Conservation (phyloP, 1,139 yeast genomes). For the Pichia norvegensis region DNA sequence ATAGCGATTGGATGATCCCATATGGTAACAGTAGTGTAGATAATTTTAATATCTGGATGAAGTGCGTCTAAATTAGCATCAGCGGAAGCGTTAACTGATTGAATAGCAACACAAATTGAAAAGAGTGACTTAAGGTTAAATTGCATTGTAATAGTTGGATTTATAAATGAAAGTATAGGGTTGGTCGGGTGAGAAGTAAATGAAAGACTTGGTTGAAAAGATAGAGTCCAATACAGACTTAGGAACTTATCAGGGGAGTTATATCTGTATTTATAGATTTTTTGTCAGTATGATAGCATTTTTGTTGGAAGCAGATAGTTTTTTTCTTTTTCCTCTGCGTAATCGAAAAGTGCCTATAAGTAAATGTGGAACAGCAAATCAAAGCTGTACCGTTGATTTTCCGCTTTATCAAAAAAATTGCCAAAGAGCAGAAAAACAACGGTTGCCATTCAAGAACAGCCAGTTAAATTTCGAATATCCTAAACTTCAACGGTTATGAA, state of each 20-base stretch:
- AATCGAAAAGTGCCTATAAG: background rate
- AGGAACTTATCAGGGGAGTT: too few species aligned
- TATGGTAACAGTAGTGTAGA: conserved; percentile 5
- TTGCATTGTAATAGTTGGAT: conserved; percentile 1
- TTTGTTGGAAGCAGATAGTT: background rate
- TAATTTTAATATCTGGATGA: conserved; percentile 1
- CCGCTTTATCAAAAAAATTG: background rate
- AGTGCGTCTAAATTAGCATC: background rate
- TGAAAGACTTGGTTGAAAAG: too few species aligned
- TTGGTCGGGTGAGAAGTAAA: background rate
- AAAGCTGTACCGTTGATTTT: background rate
- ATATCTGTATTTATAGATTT: too few species aligned
- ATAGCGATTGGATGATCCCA: conserved; percentile 1
- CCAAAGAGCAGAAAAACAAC: background rate
- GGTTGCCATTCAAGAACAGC: background rate
- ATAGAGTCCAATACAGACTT: too few species aligned
- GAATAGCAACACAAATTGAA: conserved; percentile 1
- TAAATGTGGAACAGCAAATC: background rate
- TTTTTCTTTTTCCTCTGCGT: background rate
- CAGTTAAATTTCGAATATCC: background rate
- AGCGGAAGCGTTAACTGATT: background rate
- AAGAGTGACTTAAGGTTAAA: conserved; percentile 7
- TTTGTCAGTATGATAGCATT: background rate
- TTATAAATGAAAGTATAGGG: background rate
- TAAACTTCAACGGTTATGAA: too few species aligned